Evolutionary conservation across 257 asterid genomes (phyloP).

Genomic region (Plantago ovata): DNA sequence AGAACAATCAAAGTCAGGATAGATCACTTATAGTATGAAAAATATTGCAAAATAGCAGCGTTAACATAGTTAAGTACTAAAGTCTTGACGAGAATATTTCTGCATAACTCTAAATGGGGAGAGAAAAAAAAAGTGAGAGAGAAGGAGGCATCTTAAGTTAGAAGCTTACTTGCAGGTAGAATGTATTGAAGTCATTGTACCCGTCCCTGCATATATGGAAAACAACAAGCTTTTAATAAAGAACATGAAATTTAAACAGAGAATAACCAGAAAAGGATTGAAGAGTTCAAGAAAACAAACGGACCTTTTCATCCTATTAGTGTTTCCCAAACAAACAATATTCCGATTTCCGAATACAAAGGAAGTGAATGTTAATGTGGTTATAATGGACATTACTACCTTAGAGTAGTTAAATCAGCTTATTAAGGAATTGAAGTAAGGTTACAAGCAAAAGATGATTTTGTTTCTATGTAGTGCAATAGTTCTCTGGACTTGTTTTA

Average conservation of each 20-base stretch:
- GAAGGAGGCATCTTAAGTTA: constrained; percentile 2
- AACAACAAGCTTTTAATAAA: background rate
- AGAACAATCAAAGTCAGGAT: background rate
- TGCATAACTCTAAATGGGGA: constrained; percentile 17
- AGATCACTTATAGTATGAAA: constrained; percentile 6
- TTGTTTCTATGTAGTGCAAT: no score
- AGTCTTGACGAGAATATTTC: constrained; percentile 11
- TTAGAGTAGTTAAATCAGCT: no score
- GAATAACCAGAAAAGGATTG: no score
- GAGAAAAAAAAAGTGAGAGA: constrained; percentile 17
- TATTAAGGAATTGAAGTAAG: no score
- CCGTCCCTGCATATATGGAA: constrained; percentile 83
- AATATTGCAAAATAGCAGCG: background rate
- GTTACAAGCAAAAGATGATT: no score
- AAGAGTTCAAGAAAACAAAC: no score
- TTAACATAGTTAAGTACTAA: background rate
- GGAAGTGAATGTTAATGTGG: no score
- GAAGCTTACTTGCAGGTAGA: constrained; percentile 94
- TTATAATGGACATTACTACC: no score
- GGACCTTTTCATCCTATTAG: no score
- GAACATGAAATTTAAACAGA: constrained; percentile 3
- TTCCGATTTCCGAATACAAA: no score
- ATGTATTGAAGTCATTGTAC: constrained; percentile 98
- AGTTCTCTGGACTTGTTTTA: no score
- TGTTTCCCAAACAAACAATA: no score